Evolutionary conservation across 2,329 filamentous ascomycete genomes (phyloP), one percentile per base, ranked within the genome.

Genomic region (Elsinoe perseae): DNA sequence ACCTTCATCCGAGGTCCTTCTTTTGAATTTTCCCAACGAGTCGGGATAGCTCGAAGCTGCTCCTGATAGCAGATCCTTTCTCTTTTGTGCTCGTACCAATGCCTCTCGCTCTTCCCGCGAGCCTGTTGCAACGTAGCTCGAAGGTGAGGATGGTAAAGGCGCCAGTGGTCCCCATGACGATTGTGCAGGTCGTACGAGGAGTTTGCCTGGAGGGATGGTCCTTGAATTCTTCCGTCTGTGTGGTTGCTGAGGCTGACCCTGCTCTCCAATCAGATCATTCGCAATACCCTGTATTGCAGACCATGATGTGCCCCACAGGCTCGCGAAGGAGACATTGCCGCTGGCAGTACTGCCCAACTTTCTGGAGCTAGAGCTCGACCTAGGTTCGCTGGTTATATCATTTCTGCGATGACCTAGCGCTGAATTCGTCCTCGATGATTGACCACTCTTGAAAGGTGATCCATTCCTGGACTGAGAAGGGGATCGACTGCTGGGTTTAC

Each of bases 1-100:
- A 32, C 69, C 68, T 46, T 88, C 85, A 63, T 88, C 84, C 3
- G 86, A 89, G 50, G 79, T 84, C 61, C 86, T 77, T 62, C 83
- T 78, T 72, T 89, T 89, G 66, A 75, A 73, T 60, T 73, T 72
- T 27, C 75, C 76, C 18, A 71, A 63, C 0, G 74, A 68, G 62
- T 78, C 75, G 34, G 71, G 63, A 58, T 73, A 69, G 58, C 74
- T 74, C 21, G 63, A 62, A 12, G 66, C 64, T 28, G 65, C 61
- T 18, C 63, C 59, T 27, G 65, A 70, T 58, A 79, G 65, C 59
- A 78, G 65, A 57, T 77, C 75, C 60, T 71, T 73, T 50, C 75
- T 68, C 67, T 78, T 78, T 67, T 75, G 73, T 40, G 74, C 75
- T 55, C 76, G 66, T 28, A 78, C 68, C 60, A 75, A 66, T 40